Evolutionary conservation across 345 rosid genomes (phyloP), one percentile per base, ranked within the genome.

Genomic region (Heritiera fomes): DNA sequence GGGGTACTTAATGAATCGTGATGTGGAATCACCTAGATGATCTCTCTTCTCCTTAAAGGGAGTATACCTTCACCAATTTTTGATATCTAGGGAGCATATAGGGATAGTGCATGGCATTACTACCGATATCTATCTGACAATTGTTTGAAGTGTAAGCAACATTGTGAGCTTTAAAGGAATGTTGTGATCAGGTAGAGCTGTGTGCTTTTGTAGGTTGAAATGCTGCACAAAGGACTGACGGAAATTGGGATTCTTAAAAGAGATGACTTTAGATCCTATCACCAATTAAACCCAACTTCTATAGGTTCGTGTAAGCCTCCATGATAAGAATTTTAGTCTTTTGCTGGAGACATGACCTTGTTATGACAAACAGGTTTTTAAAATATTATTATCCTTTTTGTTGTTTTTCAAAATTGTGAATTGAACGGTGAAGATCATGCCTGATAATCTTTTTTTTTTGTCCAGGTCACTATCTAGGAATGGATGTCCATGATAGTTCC

Each of bases 401-500:
- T 41, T 41, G 6, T 4, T 41, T 41, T 41, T 41, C 43, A 15
- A 81, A 75, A 40, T 30, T 74, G 20, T 52, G 15, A 67, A 49
- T 67, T 17, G 41, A 20, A 14, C 43, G 12, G 53, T 34, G 3
- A 34, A 34, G 38, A 28, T 2, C 7, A 32, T 61, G 43, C 56
- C 58, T 30, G 20, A 17, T 52, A 34, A 20, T 40, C 28, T 34
- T 43, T 38, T 41, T 71, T 79, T 34, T 34, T 34, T 2, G 75
- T 85, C 64, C 84, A 94, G 99, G 99, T 85, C 99, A 95, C 84
- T 95, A 91, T 86, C 91, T 95, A 11, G 99, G 99, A 80, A 92
- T 96, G 97, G 98, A 94, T 80, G 98, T 96, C 83, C 99, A 96
- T 77, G 99, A 96, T 88, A 87, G 95, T 86, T 90, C 94, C 77